A percentile compares a stretch with the other conserved stretches of the same genome.
phyloP scores from a whole-genome alignment of 139 green algal genomes.

The Astrephomene gubernaculifera region DNA sequence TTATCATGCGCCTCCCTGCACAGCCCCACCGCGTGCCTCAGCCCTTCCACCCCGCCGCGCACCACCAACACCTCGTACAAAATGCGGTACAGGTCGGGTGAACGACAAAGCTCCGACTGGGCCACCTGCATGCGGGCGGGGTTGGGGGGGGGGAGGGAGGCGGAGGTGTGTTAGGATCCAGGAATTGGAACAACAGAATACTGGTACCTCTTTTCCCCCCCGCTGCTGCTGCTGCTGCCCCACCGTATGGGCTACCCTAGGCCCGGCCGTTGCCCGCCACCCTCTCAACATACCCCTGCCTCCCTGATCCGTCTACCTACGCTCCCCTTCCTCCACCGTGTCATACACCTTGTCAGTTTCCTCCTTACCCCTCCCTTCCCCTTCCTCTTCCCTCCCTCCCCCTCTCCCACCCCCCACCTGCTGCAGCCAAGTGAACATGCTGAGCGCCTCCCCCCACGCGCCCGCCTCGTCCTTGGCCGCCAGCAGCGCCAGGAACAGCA shows the following conservation, averaged over 20 bases:
- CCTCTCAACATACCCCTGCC: too few species aligned
- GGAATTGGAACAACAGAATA: too few species aligned
- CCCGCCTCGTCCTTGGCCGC: constrained; percentile 40
- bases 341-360: too few species aligned
- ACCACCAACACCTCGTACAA: constrained; percentile 51
- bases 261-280: too few species aligned
- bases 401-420: neutral
- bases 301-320: too few species aligned
- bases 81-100: constrained; percentile 28
- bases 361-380: neutral
- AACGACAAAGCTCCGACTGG: neutral
- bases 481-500: constrained; percentile 56
- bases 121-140: neutral
- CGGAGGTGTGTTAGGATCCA: neutral
- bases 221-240: too few species aligned
- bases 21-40: constrained; percentile 30
- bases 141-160: neutral
- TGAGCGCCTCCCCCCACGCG: constrained; percentile 35
- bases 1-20: constrained; percentile 13
- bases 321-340: too few species aligned
- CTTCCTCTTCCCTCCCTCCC: neutral
- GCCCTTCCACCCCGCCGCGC: constrained; percentile 35
- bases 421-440: constrained; percentile 42
- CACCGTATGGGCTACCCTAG: too few species aligned
- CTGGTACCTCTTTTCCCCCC: too few species aligned